These are phyloP conservation scores for Cercospora janseana DNA, from an alignment of 2,329 filamentous ascomycete genomes.

Conservation along the genomic window DNA sequence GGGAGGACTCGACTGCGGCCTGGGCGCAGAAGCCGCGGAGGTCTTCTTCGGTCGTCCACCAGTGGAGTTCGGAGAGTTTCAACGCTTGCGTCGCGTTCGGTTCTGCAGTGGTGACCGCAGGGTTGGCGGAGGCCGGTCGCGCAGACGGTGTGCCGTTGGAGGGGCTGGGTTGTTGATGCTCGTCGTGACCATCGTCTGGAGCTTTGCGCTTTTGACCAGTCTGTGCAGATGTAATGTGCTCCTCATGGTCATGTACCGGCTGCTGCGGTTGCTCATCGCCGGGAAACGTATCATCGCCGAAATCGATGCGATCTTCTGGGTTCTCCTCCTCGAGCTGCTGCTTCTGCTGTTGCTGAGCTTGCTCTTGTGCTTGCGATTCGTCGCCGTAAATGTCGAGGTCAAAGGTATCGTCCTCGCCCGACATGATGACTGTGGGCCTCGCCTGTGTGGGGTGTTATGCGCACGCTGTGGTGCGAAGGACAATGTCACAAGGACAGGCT, in stretches of 20 bases:
- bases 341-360: constrained; percentile 33
- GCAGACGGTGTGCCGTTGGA: constrained; percentile 40
- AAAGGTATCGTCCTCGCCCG: constrained; percentile 65
- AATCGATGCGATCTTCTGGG: constrained; percentile 27
- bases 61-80: constrained; percentile 84
- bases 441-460: constrained; percentile 14
- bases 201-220: constrained; percentile 65
- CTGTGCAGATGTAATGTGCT: constrained; percentile 39
- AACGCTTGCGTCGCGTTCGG: constrained; percentile 67
- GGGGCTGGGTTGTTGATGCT: constrained; percentile 47
- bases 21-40: constrained; percentile 73
- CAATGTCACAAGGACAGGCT: constrained; percentile 1
- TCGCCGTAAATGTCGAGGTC: constrained; percentile 70
- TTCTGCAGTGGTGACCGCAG: constrained; percentile 58
- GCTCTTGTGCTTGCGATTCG: constrained; percentile 40
- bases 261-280: constrained; percentile 1
- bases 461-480: constrained; percentile 1
- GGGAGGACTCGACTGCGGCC: constrained; percentile 75
- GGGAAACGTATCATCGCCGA: constrained; percentile 24
- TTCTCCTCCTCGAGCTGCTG: constrained; percentile 28
- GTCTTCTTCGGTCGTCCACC: constrained; percentile 97
- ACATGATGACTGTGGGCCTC: constrained; percentile 29
- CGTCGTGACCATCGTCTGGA: constrained; percentile 49
- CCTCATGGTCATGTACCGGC: constrained; percentile 23
- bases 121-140: constrained; percentile 75